phyloP scores from a whole-genome alignment of 2,329 filamentous ascomycete species.

The Albophoma yamanashiensis region DNA sequence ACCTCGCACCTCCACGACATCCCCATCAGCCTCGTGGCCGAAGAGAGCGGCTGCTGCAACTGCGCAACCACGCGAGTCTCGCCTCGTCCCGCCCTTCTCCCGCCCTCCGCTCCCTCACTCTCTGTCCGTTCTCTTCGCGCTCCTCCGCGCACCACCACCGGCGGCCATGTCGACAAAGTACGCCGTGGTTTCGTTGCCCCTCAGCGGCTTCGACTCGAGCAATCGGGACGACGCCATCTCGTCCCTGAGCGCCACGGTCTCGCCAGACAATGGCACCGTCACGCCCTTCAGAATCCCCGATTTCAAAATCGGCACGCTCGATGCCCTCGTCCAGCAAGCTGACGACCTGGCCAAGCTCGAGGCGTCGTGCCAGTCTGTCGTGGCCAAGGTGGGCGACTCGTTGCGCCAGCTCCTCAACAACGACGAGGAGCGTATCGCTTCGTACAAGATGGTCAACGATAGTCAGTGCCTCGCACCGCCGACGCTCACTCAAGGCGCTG shows the following conservation, averaged over 20 bases:
- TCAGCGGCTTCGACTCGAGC: slow-evolving; percentile 72
- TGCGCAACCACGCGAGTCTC: not conserved
- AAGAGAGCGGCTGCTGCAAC: not conserved
- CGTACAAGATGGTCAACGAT: slow-evolving; percentile 91
- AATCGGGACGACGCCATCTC: slow-evolving; percentile 73
- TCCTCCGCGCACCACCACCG: not conserved
- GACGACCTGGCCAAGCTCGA: slow-evolving; percentile 91
- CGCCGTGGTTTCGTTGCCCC: slow-evolving; percentile 81
- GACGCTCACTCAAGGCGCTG: slow-evolving; percentile 7
- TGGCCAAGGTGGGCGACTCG: slow-evolving; percentile 80
- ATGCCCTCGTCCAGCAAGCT: slow-evolving; percentile 90
- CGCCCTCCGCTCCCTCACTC: not conserved
- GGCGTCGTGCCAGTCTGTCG: slow-evolving; percentile 65
- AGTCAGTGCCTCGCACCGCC: slow-evolving; percentile 43
- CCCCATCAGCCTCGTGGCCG: not conserved
- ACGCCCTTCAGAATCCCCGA: slow-evolving; percentile 74
- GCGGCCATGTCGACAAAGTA: slow-evolving; percentile 51
- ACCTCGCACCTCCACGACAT: not conserved
- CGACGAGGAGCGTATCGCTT: slow-evolving; percentile 68
- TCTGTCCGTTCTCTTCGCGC: not conserved
- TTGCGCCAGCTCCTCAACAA: slow-evolving; percentile 73
- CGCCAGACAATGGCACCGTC: slow-evolving; percentile 64
- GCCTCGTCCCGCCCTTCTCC: not conserved
- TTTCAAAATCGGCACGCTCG: slow-evolving; percentile 96
- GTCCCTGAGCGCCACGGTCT: slow-evolving; percentile 61